A percentile compares a stretch with the other conserved stretches of the same genome.
Conservation (phyloP, 768 basidiomycete species). For the Psilocybe azurescens region DNA sequence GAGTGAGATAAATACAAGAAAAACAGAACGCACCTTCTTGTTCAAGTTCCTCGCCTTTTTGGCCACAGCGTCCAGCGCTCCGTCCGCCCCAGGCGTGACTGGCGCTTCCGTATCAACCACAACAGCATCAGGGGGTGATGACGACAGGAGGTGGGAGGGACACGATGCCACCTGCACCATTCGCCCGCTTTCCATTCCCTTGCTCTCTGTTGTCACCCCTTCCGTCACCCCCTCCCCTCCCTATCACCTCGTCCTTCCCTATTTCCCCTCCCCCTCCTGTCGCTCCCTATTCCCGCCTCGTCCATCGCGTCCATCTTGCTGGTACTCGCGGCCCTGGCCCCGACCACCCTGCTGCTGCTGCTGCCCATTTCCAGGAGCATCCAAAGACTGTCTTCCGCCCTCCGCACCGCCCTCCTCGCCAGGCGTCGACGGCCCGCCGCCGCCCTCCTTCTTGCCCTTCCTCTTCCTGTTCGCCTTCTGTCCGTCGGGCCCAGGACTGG, state of each 20-base stretch:
- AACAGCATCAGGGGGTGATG: slow-evolving; percentile 10
- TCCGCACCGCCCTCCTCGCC: slow-evolving; percentile 52
- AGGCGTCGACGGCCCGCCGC: slow-evolving; percentile 7
- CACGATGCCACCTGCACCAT: slow-evolving; percentile 26
- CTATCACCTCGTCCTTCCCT: slow-evolving; percentile 38
- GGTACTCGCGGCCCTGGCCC: background rate
- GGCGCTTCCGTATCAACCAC: slow-evolving; percentile 43
- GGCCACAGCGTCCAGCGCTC: slow-evolving; percentile 73
- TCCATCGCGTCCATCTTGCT: background rate
- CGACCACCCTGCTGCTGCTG: slow-evolving; percentile 30
- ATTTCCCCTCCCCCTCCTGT: background rate
- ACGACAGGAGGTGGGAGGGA: slow-evolving; percentile 15
- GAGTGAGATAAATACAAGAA: background rate
- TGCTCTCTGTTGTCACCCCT: slow-evolving; percentile 23
- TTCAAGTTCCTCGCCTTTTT: slow-evolving; percentile 95
- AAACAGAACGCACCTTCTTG: slow-evolving; percentile 77
- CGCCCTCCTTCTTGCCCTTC: slow-evolving; percentile 49
- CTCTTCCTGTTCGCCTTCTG: slow-evolving; percentile 65
- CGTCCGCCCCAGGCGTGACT: slow-evolving; percentile 58
- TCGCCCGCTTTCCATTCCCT: slow-evolving; percentile 26
- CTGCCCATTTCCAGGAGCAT: slow-evolving; percentile 7
- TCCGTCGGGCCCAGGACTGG: slow-evolving; percentile 49
- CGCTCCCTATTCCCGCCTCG: no score
- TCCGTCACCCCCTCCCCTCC: slow-evolving; percentile 4
- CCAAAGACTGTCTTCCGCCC: slow-evolving; percentile 32